Evolutionary conservation across 2,329 filamentous ascomycete species (phyloP), one percentile per base, ranked within the genome.

Genomic region (Cladosporium sp.): DNA sequence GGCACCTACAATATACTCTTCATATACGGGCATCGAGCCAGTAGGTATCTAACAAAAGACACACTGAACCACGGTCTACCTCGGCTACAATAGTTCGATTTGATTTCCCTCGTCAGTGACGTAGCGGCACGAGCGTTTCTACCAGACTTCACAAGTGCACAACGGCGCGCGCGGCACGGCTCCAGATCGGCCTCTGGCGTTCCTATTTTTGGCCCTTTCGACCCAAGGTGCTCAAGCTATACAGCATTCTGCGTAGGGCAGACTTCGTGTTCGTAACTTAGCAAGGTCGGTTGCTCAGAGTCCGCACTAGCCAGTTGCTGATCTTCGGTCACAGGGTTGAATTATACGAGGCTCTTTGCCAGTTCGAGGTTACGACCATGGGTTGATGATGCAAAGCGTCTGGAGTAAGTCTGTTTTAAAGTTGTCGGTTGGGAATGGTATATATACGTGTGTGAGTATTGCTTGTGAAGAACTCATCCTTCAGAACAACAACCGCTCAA

Each of bases 181-280:
- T 32, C 51, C 51, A 54, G 51, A 54, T 32, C 51, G 28, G 18
- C 51, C 10, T 21, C 21, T 13, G n/a, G 26, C 28, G 28, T 11
- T n/a, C 18, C 51, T 54, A 54, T 54, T 32, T 54, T 54, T 54
- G 51, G 28, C 26, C 5, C n/a, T 21, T n/a, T 7, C n/a, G 39
- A 46, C 39, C 26, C 51, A 54, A 54, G 26, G 21, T 13, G 1
- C 18, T n/a, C 10, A 32, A 21, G 51, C 51, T 54, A 54, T 54
- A 54, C 16, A 32, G 25, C 5, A 54, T 23, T 32, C 25, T 54
- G n/a, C 18, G 16, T 53, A 32, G 25, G 26, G 51, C 18, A 13
- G 13, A 54, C 26, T 54, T 54, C 51, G 51, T 54, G 51, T 54
- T 54, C 28, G 51, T 54, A 54, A 54, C 51, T 32, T 30, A 54